A percentile compares a stretch with the other conserved stretches of the same genome.
phyloP scores from a whole-genome alignment of 768 basidiomycete genomes.

The Serendipita vermifera region DNA sequence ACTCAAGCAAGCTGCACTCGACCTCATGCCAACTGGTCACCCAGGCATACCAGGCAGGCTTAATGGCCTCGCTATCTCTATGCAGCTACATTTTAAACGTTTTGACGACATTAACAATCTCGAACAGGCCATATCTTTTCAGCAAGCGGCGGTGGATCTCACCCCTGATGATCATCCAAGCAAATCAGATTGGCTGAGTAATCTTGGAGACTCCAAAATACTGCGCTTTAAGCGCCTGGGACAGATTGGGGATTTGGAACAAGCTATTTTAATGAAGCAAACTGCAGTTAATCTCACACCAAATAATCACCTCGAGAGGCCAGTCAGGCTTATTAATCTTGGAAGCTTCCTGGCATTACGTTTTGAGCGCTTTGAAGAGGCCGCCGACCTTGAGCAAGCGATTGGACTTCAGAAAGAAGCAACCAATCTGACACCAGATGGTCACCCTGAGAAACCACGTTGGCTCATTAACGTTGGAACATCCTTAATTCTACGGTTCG shows the following conservation, averaged over 20 bases:
- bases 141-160: constrained; percentile 13
- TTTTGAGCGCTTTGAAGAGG: constrained; percentile 10
- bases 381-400: constrained; percentile 12
- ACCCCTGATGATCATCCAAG: constrained; percentile 12
- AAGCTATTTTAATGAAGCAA: too few relatives aligned
- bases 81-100: too few relatives aligned
- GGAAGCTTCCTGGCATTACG: constrained; percentile 14
- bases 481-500: constrained; percentile 2
- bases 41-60: too few relatives aligned
- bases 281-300: constrained; percentile 13
- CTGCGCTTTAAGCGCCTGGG: too few relatives aligned
- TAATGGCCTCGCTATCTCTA: too few relatives aligned
- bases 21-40: too few relatives aligned
- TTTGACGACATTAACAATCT: too few relatives aligned
- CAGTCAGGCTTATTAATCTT: constrained; percentile 7
- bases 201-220: too few relatives aligned
- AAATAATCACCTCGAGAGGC: constrained; percentile 10
- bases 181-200: too few relatives aligned
- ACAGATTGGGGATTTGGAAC: too few relatives aligned
- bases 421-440: constrained; percentile 12
- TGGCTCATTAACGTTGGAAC: constrained; percentile 14
- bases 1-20: too few relatives aligned
- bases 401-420: constrained; percentile 9
- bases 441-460: constrained; percentile 8
- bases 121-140: too few relatives aligned